A percentile compares a stretch with the other conserved stretches of the same genome.
These are phyloP conservation scores for Davidsoniella eucalypti DNA, from an alignment of 2,329 filamentous ascomycete species.

Conservation along the genomic window DNA sequence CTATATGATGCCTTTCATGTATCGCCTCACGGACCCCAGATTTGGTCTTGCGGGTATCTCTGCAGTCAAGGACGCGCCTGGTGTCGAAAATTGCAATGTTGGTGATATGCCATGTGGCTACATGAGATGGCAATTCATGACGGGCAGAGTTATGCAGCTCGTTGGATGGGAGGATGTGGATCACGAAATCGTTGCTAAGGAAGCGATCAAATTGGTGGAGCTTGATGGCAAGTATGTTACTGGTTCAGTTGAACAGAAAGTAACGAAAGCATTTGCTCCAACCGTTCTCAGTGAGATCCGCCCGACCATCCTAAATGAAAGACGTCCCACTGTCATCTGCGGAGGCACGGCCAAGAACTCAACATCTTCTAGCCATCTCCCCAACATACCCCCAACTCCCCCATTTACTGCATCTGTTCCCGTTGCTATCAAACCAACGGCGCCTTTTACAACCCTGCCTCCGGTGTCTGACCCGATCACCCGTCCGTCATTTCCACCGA, in stretches of 20 bases:
- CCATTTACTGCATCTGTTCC: not conserved
- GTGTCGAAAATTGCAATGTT: constrained; percentile 52
- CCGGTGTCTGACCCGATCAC: not conserved
- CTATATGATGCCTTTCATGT: constrained; percentile 75
- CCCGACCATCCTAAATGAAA: not conserved
- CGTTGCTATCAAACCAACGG: no score
- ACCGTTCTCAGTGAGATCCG: not conserved
- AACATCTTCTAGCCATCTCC: not conserved
- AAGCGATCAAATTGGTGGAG: constrained; percentile 19
- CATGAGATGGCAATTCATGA: constrained; percentile 50
- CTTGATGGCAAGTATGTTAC: constrained; percentile 23
- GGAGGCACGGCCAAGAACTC: not conserved
- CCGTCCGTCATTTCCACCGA: not conserved
- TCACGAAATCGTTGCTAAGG: constrained; percentile 16
- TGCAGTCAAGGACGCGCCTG: constrained; percentile 47
- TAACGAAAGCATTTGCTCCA: not conserved
- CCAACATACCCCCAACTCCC: not conserved
- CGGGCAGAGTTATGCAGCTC: constrained; percentile 48
- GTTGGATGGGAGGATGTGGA: constrained; percentile 55
- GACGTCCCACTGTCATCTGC: not conserved
- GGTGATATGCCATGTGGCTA: constrained; percentile 52
- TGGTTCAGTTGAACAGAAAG: not conserved
- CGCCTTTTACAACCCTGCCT: not conserved
- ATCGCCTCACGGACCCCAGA: constrained; percentile 65
- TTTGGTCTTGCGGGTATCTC: constrained; percentile 76